Evolutionary conservation across 148 eudicot species (phyloP).

Genomic region (Bassia scoparia): DNA sequence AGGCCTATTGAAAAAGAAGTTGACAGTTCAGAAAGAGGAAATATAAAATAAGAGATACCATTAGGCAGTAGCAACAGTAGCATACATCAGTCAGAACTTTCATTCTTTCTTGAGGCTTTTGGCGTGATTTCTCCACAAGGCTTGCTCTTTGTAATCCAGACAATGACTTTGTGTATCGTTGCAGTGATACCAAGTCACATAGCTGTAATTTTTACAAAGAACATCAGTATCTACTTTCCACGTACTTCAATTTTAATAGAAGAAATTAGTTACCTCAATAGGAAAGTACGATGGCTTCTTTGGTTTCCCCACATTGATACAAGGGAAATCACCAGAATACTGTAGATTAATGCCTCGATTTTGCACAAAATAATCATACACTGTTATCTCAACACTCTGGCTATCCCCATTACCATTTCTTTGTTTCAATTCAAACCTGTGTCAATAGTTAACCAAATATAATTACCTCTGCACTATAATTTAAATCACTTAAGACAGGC

Average conservation of each 20-base stretch:
- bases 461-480: background rate
- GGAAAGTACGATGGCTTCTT: constrained; percentile 63
- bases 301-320: constrained; percentile 70
- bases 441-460: background rate
- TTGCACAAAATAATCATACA: constrained; percentile 53
- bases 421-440: constrained; percentile 49
- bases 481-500: background rate
- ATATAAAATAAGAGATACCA: too few relatives aligned
- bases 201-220: constrained; percentile 26
- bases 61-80: too few relatives aligned
- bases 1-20: constrained; percentile 26
- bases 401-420: constrained; percentile 33
- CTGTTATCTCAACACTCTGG: constrained; percentile 46
- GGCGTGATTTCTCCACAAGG: constrained; percentile 33
- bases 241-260: background rate
- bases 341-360: constrained; percentile 38
- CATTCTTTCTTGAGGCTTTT: too few relatives aligned
- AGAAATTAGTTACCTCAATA: constrained; percentile 44
- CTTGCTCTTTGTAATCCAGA: constrained; percentile 38
- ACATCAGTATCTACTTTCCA: background rate
- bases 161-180: constrained; percentile 43
- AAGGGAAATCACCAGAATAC: constrained; percentile 48
- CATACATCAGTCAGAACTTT: too few relatives aligned
- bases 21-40: too few relatives aligned
- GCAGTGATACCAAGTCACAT: constrained; percentile 37